Conservation (phyloP, 192 early-diverging fungal species). For the Coemansia sp. region DNA sequence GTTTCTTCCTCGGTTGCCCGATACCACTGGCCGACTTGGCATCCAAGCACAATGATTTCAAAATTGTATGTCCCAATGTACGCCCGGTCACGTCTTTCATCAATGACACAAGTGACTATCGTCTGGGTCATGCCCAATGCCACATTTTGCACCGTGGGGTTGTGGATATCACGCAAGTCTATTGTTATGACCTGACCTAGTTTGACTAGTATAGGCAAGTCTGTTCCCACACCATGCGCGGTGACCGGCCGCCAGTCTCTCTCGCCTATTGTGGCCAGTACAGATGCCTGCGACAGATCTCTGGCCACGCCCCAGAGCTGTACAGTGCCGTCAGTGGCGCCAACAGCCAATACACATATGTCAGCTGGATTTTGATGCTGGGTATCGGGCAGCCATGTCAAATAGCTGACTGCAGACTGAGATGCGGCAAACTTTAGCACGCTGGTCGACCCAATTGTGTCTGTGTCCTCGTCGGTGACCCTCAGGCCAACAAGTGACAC, state of each 20-base stretch:
- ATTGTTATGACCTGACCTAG: slow-evolving; percentile 28
- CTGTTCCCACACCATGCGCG: slow-evolving; percentile 13
- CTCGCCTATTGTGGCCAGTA: slow-evolving; percentile 2
- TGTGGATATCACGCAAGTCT: slow-evolving; percentile 5
- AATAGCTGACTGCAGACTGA: slow-evolving; percentile 3
- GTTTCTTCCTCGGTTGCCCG: slow-evolving; percentile 19
- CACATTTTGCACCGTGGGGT: slow-evolving; percentile 9
- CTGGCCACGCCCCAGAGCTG: slow-evolving; percentile 23
- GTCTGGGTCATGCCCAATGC: slow-evolving; percentile 28
- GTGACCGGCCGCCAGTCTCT: slow-evolving; percentile 44
- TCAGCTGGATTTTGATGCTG: background rate
- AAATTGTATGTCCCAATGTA: slow-evolving; percentile 38
- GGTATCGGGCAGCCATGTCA: slow-evolving; percentile 27
- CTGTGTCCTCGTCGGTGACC: background rate
- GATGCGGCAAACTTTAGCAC: slow-evolving; percentile 2
- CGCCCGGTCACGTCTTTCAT: slow-evolving; percentile 16
- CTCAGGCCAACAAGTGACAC: slow-evolving; percentile 20
- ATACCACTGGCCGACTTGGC: slow-evolving; percentile 8
- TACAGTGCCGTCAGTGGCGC: slow-evolving; percentile 29
- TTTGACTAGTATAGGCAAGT: slow-evolving; percentile 28
- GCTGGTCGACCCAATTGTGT: slow-evolving; percentile 1
- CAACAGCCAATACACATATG: slow-evolving; percentile 11
- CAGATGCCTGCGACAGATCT: slow-evolving; percentile 15
- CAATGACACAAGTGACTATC: slow-evolving; percentile 34
- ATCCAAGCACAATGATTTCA: slow-evolving; percentile 23